phyloP scores from a whole-genome alignment of 768 basidiomycete species.

The Lentinus brumalis region DNA sequence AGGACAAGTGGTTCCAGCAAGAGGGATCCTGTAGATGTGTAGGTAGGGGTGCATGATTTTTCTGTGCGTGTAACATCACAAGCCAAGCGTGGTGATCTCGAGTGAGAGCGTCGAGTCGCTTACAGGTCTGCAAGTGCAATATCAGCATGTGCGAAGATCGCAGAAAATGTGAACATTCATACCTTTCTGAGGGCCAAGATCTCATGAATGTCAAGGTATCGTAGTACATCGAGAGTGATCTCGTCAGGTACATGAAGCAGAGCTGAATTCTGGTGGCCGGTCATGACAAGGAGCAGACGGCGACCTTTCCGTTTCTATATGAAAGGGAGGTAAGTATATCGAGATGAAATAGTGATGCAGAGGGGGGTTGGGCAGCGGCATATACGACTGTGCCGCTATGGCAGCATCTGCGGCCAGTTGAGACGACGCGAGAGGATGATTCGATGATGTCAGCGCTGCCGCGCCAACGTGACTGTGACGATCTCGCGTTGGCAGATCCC shows the following conservation, averaged over 20 bases:
- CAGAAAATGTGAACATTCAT: neutral
- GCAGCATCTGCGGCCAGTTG: neutral
- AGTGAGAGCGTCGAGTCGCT: constrained; percentile 10
- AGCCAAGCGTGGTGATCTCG: constrained; percentile 26
- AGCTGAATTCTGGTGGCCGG: neutral
- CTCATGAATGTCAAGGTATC: constrained; percentile 17
- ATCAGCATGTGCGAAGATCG: no score
- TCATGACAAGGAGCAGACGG: no score
- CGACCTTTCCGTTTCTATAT: no score
- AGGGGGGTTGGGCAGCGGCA: no score
- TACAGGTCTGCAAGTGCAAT: constrained; percentile 4
- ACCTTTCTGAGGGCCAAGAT: constrained; percentile 25
- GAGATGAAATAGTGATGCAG: no score
- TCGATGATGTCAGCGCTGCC: neutral
- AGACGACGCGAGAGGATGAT: neutral
- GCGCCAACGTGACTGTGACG: constrained; percentile 14
- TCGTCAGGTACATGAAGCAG: constrained; percentile 26
- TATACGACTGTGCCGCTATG: no score
- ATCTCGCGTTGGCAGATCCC: constrained; percentile 1
- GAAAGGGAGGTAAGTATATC: no score
- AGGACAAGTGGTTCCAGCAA: constrained; percentile 1
- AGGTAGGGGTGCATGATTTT: constrained; percentile 17
- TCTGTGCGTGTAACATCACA: constrained; percentile 13
- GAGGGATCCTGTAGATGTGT: neutral
- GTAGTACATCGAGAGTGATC: constrained; percentile 21